phyloP scores from a whole-genome alignment of 306 rosid species.

The Vigna mungo region DNA sequence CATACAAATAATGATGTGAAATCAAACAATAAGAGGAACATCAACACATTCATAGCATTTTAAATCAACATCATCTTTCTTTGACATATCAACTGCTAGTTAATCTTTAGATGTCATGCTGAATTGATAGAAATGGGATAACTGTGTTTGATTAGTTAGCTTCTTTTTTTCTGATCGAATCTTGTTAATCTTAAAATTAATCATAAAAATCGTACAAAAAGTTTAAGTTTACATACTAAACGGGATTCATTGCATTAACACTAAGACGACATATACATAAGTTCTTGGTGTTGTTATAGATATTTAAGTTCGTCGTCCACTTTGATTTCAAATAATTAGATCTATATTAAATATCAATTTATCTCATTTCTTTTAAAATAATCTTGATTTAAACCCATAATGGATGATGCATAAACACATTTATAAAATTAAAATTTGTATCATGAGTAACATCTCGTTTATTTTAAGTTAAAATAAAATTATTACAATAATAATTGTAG shows the following conservation, averaged over 20 bases:
- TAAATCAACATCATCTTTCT: neutral
- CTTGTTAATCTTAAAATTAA: conserved; percentile 1
- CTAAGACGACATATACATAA: too few relatives aligned
- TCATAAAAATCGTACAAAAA: neutral
- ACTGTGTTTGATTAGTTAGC: neutral
- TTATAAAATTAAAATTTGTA: too few relatives aligned
- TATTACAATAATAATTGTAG: too few relatives aligned
- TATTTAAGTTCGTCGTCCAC: neutral
- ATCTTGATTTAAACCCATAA: too few relatives aligned
- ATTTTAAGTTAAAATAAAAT: too few relatives aligned
- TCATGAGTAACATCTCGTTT: too few relatives aligned
- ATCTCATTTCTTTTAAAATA: too few relatives aligned
- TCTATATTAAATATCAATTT: too few relatives aligned
- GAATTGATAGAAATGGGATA: neutral
- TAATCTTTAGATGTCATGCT: conserved; percentile 2
- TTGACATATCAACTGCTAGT: neutral
- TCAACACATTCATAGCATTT: neutral
- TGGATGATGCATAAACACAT: too few relatives aligned
- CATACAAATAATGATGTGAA: neutral
- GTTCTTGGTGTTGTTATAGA: neutral
- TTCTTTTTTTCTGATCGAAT: neutral
- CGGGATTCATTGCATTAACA: neutral
- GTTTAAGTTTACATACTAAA: neutral
- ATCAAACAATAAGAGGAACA: neutral
- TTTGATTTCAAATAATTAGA: too few relatives aligned